Conservation (phyloP, 768 basidiomycete species). For the Termitomyces sp. region DNA sequence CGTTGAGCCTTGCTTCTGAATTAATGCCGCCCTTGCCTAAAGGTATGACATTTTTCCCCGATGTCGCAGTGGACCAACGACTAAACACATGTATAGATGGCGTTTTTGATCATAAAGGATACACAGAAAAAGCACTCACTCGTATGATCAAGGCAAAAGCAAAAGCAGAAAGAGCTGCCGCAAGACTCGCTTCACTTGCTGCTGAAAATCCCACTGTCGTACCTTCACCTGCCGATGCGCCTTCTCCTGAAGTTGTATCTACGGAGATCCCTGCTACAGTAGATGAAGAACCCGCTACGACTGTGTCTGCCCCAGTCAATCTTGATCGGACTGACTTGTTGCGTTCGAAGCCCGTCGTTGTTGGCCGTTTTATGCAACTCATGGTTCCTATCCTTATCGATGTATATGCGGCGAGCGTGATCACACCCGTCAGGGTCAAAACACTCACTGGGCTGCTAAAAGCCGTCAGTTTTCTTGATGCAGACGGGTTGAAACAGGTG, state of each 20-base stretch:
- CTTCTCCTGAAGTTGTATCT: constrained; percentile 18
- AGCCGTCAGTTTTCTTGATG: constrained; percentile 84
- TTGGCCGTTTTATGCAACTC: constrained; percentile 80
- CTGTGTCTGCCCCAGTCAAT: constrained; percentile 27
- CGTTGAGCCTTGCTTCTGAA: constrained; percentile 83
- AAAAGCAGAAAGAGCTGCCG: constrained; percentile 74
- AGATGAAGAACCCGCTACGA: constrained; percentile 30
- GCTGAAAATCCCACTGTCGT: constrained; percentile 6
- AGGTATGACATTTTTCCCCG: constrained; percentile 41
- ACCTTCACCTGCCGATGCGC: constrained; percentile 19
- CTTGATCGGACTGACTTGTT: constrained; percentile 71
- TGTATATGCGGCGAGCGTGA: constrained; percentile 98
- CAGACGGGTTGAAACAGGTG: constrained; percentile 68
- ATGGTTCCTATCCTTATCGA: constrained; percentile 94
- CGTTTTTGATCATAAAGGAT: constrained; percentile 88
- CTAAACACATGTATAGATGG: constrained; percentile 61
- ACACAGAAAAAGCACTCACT: constrained; percentile 80
- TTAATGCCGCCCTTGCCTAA: constrained; percentile 90
- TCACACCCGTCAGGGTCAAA: constrained; percentile 80
- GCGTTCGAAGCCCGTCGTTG: constrained; percentile 67
- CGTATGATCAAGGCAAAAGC: constrained; percentile 77
- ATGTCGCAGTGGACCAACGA: neutral
- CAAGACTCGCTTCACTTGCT: constrained; percentile 45
- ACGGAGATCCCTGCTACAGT: constrained; percentile 28
- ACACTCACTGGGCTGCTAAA: constrained; percentile 85